A percentile compares a stretch with the other conserved stretches of the same genome.
Evolutionary conservation across 2,329 filamentous ascomycete species (phyloP).

Genomic region (Sordariomycetes sp.): DNA sequence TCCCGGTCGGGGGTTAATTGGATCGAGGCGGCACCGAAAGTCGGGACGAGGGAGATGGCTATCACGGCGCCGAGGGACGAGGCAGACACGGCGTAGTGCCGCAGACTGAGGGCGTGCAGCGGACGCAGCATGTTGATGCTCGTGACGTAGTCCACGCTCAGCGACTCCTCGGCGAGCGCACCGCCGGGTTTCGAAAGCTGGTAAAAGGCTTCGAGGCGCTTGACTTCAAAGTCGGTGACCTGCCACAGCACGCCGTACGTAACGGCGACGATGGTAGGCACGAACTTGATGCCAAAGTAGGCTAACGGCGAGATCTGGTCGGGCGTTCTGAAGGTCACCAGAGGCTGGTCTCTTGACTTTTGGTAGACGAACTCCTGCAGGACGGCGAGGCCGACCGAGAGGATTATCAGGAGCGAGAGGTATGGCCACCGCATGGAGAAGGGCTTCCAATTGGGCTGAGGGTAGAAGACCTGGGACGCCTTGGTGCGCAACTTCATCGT

Average conservation of each 20-base stretch:
- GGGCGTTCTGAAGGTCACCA: constrained; percentile 35
- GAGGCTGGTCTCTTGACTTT: constrained; percentile 25
- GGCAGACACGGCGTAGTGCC: constrained; percentile 55
- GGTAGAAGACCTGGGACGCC: constrained; percentile 39
- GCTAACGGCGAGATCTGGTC: constrained; percentile 32
- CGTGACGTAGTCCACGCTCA: constrained; percentile 65
- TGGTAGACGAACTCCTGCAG: constrained; percentile 43
- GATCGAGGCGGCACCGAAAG: constrained; percentile 50
- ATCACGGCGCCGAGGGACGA: constrained; percentile 52
- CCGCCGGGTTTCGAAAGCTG: constrained; percentile 48
- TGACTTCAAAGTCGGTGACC: constrained; percentile 51
- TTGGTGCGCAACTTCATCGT: constrained; percentile 13
- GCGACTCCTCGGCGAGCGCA: constrained; percentile 48
- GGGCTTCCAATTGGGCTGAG: constrained; percentile 54
- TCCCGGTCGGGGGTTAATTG: constrained; percentile 38
- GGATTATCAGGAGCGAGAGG: constrained; percentile 33
- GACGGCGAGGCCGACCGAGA: constrained; percentile 38
- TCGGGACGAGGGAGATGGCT: constrained; percentile 56
- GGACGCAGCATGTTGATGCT: constrained; percentile 53
- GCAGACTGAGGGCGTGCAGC: constrained; percentile 43
- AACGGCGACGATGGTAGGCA: constrained; percentile 47
- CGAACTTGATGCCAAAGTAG: constrained; percentile 52
- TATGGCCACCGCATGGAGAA: constrained; percentile 53
- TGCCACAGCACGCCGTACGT: constrained; percentile 53
- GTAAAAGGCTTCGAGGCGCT: constrained; percentile 53